Conservation (phyloP, 805 yeast genomes). For the Myxozyma nipponensis region DNA sequence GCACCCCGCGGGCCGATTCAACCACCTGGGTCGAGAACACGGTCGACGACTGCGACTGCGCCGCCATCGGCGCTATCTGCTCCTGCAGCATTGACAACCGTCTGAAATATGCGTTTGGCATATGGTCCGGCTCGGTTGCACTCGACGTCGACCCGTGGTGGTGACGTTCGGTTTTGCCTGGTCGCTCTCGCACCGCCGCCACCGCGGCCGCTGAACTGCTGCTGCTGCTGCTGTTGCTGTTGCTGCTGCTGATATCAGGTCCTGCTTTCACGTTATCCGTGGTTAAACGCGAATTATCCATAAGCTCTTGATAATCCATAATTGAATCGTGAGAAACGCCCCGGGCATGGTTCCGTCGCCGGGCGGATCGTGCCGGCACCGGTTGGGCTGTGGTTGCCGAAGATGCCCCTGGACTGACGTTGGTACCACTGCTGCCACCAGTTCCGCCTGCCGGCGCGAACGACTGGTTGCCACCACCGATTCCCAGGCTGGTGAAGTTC, state of each 20-base stretch:
- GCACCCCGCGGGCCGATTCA: conserved; percentile 29
- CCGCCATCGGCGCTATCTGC: conserved; percentile 11
- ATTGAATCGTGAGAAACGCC: conserved; percentile 30
- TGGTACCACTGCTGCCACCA: not conserved
- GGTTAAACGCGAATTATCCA: not conserved
- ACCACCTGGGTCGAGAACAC: conserved; percentile 18
- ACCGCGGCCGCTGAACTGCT: not conserved
- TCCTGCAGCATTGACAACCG: conserved; percentile 28
- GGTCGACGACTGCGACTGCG: conserved; percentile 7
- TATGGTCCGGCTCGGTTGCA: conserved; percentile 15
- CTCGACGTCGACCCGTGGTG: not conserved
- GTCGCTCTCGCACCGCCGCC: conserved; percentile 4
- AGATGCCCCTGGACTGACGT: not conserved
- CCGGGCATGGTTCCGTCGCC: conserved; percentile 23
- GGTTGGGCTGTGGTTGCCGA: too few relatives aligned
- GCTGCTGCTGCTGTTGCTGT: not conserved
- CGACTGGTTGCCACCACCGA: not conserved
- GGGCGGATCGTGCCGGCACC: conserved; percentile 4
- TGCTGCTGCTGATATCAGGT: not conserved
- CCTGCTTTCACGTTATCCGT: not conserved
- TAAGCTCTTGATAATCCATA: conserved; percentile 7
- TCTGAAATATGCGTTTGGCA: conserved; percentile 30
- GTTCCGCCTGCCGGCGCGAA: too few relatives aligned
- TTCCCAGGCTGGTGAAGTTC: not conserved
- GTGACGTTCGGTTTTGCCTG: not conserved